These are phyloP conservation scores for Rhodotorula babjevae DNA, from an alignment of 768 basidiomycete genomes.

Conservation along the genomic window DNA sequence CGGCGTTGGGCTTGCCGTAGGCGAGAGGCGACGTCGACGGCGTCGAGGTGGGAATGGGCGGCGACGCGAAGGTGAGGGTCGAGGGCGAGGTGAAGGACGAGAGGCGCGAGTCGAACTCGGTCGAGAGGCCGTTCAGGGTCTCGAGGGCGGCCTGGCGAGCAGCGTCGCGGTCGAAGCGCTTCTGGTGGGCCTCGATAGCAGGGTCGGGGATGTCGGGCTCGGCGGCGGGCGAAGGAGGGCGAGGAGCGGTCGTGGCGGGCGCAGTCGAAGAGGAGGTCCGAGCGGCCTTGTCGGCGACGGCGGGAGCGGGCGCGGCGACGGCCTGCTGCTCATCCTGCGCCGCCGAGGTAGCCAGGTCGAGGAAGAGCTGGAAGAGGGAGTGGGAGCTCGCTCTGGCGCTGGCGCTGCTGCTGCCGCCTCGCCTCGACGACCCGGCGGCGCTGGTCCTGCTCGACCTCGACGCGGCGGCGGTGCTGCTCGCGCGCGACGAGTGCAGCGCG, in stretches of 20 bases:
- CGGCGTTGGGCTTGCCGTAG: conserved; percentile 52
- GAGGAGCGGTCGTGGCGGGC: no score
- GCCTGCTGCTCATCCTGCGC: background rate
- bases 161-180: conserved; percentile 12
- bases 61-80: conserved; percentile 45
- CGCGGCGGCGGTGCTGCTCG: background rate
- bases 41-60: background rate
- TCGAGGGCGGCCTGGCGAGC: conserved; percentile 45
- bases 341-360: background rate
- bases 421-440: background rate
- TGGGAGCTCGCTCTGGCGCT: background rate
- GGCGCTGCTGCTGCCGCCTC: conserved; percentile 3
- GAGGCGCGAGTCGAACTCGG: conserved; percentile 53
- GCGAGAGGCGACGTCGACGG: conserved; percentile 49
- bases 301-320: background rate
- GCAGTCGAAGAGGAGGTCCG: no score
- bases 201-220: background rate
- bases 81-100: conserved; percentile 47
- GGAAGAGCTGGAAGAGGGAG: background rate
- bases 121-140: conserved; percentile 50
- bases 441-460: background rate
- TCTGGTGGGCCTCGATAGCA: background rate
- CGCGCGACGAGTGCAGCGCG: background rate
- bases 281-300: background rate
- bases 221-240: background rate